These are phyloP conservation scores for Phytophthora colocasiae DNA, from an alignment of 352 stramenopile species.

Conservation along the genomic window DNA sequence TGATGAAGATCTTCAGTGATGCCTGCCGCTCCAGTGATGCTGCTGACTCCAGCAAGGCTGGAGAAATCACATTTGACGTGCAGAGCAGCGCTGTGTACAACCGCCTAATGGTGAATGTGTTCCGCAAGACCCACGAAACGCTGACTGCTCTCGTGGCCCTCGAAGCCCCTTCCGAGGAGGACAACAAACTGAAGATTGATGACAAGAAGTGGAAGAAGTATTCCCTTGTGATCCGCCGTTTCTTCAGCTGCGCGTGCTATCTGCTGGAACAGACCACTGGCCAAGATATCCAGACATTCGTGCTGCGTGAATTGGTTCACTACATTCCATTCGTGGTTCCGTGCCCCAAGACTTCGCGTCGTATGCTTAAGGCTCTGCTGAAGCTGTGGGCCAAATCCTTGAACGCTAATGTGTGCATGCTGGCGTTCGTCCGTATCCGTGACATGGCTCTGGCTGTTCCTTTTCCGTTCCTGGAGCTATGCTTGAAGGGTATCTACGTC, in stretches of 20 bases:
- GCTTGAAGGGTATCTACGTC: slow-evolving; percentile 96
- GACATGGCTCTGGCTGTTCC: slow-evolving; percentile 95
- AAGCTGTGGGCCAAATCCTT: slow-evolving; percentile 89
- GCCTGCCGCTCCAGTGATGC: slow-evolving; percentile 94
- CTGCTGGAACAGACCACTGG: slow-evolving; percentile 90
- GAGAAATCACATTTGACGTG: slow-evolving; percentile 92
- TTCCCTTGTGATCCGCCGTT: slow-evolving; percentile 88
- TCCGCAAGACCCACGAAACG: slow-evolving; percentile 89
- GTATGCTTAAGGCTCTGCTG: slow-evolving; percentile 85
- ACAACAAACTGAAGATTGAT: slow-evolving; percentile 56
- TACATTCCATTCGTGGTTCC: slow-evolving; percentile 80
- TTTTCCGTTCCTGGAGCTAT: slow-evolving; percentile 97
- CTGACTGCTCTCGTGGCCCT: slow-evolving; percentile 85
- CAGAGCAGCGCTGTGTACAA: slow-evolving; percentile 96
- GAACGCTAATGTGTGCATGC: slow-evolving; percentile 85
- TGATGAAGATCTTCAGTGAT: slow-evolving; percentile 95
- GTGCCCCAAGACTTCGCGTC: slow-evolving; percentile 69
- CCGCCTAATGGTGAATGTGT: slow-evolving; percentile 94
- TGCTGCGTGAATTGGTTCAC: slow-evolving; percentile 80
- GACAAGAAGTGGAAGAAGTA: slow-evolving; percentile 86
- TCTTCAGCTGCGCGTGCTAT: slow-evolving; percentile 94
- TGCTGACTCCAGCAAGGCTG: slow-evolving; percentile 67
- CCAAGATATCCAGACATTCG: slow-evolving; percentile 83
- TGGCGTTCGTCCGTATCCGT: slow-evolving; percentile 96
- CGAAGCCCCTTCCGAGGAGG: slow-evolving; percentile 40